phyloP scores from a whole-genome alignment of 2,329 filamentous ascomycete species.

The Cryphonectria naterciae region DNA sequence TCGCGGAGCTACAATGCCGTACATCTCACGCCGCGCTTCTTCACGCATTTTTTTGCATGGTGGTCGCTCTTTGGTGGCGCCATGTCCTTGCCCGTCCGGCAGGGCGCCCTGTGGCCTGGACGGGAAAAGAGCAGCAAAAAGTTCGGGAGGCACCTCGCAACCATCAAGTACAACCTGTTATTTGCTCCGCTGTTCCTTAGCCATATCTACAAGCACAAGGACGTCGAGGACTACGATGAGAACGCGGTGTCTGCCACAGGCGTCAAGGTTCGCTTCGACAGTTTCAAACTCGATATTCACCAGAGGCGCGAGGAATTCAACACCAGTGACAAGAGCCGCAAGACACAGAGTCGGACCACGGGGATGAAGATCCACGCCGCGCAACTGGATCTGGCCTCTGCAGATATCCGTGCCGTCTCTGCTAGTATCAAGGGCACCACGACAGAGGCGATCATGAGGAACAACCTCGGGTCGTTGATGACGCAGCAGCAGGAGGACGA shows the following conservation, averaged over 20 bases:
- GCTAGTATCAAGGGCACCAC: constrained; percentile 84
- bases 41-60: constrained; percentile 98
- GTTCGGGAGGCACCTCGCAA: constrained; percentile 94
- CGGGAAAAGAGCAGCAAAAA: constrained; percentile 98
- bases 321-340: constrained; percentile 75
- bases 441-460: constrained; percentile 72
- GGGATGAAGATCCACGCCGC: constrained; percentile 96
- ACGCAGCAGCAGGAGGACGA: constrained; percentile 58
- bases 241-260: constrained; percentile 85
- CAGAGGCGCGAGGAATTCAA: constrained; percentile 91
- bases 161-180: constrained; percentile 95
- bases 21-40: constrained; percentile 92
- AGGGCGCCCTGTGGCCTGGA: constrained; percentile 88
- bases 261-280: constrained; percentile 94
- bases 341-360: constrained; percentile 79
- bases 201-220: constrained; percentile 98
- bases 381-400: constrained; percentile 87
- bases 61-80: constrained; percentile 96
- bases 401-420: constrained; percentile 91
- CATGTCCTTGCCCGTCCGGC: constrained; percentile 91
- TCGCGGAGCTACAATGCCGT: constrained; percentile 96
- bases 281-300: constrained; percentile 96
- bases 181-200: constrained; percentile 92
- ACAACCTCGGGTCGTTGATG: constrained; percentile 55
- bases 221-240: constrained; percentile 82